These are phyloP conservation scores for Vigna trinervia DNA, from an alignment of 306 rosid species.

Conservation along the genomic window DNA sequence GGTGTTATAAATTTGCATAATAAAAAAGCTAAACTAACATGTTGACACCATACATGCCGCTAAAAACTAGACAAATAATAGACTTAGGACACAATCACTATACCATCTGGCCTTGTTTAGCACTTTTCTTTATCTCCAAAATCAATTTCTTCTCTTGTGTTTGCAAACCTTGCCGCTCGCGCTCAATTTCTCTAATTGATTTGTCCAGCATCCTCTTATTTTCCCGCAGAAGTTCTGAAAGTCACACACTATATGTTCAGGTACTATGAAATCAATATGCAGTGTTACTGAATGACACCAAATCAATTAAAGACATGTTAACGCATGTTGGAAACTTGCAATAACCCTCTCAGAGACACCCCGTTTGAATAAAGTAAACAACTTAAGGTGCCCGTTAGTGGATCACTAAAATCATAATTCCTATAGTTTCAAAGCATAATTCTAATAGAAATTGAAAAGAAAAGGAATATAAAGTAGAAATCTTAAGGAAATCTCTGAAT, in stretches of 20 bases:
- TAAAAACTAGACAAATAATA: conserved; percentile 22
- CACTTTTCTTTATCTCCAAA: conserved; percentile 93
- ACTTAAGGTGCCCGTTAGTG: background rate
- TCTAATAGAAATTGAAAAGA: conserved; percentile 34
- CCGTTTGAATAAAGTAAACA: conserved; percentile 10
- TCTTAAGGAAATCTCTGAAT: conserved; percentile 19
- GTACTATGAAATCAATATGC: conserved; percentile 13
- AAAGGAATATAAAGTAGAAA: background rate
- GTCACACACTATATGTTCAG: conserved; percentile 33
- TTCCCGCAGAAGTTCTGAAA: conserved; percentile 95
- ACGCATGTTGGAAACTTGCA: background rate
- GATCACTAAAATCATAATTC: conserved; percentile 18
- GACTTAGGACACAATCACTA: conserved; percentile 36
- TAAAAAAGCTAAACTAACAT: conserved; percentile 11
- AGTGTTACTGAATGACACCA: background rate
- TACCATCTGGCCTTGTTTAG: conserved; percentile 99
- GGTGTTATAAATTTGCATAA: background rate
- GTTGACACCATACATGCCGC: background rate
- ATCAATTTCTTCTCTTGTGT: conserved; percentile 93
- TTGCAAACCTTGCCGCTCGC: conserved; percentile 92
- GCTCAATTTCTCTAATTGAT: conserved; percentile 94
- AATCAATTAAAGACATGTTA: conserved; percentile 2
- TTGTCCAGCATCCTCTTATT: conserved; percentile 98
- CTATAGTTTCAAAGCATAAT: conserved; percentile 11
- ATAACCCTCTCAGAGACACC: conserved; percentile 17